Evolutionary conservation across 1,284 basidiomycete species (phyloP), one percentile per base, ranked within the genome.

Genomic region (Nidula niveotomentosa): DNA sequence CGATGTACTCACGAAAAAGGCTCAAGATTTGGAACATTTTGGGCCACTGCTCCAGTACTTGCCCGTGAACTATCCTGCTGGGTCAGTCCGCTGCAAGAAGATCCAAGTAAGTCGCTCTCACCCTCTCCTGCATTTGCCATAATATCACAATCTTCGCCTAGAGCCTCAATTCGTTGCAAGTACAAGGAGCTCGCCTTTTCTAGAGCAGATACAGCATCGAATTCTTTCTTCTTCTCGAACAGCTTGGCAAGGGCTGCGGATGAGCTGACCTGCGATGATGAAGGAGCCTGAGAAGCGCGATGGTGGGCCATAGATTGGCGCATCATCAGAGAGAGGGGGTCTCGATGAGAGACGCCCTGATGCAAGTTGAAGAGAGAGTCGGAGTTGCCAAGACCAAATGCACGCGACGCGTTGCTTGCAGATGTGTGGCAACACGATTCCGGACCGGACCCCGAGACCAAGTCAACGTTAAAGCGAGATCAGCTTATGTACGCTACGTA

Each of bases 21-120:
- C 73, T 80, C 51, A 91, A 72, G 52, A 90, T 89, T 56, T 84
- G 78, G 64, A 91, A 91, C 90, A 91, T 91, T 64, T 81, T 83
- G 10, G 88, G 85, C 89, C 90, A 91, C 59, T 91, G 88, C 58
- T 85, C 83, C 18, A 90, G 76, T 1, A 91, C 89, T 63, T 89
- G 81, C 8, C 89, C 89, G 58, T 88, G 85, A 35, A 87, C 88
- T 91, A 52, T n/a, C 13, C 33, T 52, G 8, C 51, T 49, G n/a
- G 53, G 41, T 55, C 57, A 52, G 39, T 51, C 46, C 48, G 37
- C 35, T 17, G 37, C 39, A 36, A 48, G 44, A 60, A 23, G 54
- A 53, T 37, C 36, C 36, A 30, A 48, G 46, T 17, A 17, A 43
- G 15, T 12, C 15, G 12, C 39, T 33, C 54, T n/a, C 53, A 89